These are phyloP conservation scores for Chytriomyces sp. DNA, from an alignment of 192 early-diverging fungal species.

Conservation along the genomic window DNA sequence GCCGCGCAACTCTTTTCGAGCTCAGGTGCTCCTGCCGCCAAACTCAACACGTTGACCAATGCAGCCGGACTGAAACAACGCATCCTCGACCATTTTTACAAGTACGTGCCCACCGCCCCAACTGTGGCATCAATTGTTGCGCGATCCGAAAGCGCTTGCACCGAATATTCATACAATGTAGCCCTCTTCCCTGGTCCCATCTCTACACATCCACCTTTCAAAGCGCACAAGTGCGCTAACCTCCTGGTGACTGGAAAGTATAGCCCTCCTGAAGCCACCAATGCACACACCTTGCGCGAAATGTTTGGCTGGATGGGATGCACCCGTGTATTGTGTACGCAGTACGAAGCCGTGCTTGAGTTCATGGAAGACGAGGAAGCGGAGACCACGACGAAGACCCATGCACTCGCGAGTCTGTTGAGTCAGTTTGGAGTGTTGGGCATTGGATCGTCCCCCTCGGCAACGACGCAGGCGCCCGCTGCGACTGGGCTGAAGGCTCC, in stretches of 20 bases:
- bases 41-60: too few species aligned
- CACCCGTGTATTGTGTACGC: neutral
- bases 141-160: neutral
- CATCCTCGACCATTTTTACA: neutral
- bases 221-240: neutral
- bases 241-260: neutral
- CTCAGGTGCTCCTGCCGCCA: too few species aligned
- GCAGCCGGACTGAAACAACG: too few species aligned
- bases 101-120: neutral
- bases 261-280: neutral
- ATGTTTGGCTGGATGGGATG: slow-evolving; percentile 19
- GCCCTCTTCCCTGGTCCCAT: neutral
- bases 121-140: neutral
- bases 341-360: neutral
- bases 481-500: too few species aligned
- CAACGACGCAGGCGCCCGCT: too few species aligned
- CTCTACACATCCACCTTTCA: neutral
- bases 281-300: neutral
- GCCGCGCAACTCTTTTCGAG: too few species aligned
- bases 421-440: neutral
- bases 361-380: neutral
- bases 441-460: too few species aligned
- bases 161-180: neutral
- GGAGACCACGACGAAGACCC: neutral
- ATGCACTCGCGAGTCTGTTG: neutral